These are phyloP conservation scores for Tricholoma matsutake DNA, from an alignment of 768 basidiomycete species.

Conservation along the genomic window DNA sequence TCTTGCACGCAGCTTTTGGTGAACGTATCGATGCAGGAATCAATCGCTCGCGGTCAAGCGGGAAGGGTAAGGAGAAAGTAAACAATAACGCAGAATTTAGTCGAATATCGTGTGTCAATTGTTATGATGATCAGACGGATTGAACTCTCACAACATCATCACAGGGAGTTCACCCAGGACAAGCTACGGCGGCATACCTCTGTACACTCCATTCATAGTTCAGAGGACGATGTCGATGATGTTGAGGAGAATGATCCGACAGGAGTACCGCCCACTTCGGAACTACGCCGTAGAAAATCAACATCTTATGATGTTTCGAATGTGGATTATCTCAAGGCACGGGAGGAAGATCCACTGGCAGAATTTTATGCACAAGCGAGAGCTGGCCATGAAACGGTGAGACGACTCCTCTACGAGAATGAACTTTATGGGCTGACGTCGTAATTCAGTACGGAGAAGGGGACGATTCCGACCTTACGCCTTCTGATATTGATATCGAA, in stretches of 20 bases:
- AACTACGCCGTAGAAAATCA: background rate
- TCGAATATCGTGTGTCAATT: conserved; percentile 42
- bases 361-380: conserved; percentile 62
- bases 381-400: conserved; percentile 44
- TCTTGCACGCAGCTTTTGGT: conserved; percentile 44
- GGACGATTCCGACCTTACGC: conserved; percentile 29
- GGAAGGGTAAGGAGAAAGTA: conserved; percentile 27
- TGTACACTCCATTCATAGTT: conserved; percentile 10
- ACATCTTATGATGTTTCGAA: background rate
- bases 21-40: conserved; percentile 47
- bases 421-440: background rate
- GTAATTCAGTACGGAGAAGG: conserved; percentile 34
- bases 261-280: conserved; percentile 13
- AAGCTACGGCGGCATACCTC: conserved; percentile 8
- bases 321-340: background rate
- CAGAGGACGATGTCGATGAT: conserved; percentile 20
- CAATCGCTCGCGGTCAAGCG: conserved; percentile 13
- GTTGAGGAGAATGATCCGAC: conserved; percentile 3
- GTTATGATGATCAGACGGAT: background rate
- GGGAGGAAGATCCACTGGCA: conserved; percentile 51
- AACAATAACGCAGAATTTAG: conserved; percentile 34
- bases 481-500: conserved; percentile 17
- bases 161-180: conserved; percentile 38
- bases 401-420: conserved; percentile 13
- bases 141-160: conserved; percentile 3